phyloP scores from a whole-genome alignment of 345 rosid genomes.

The Noccaea bulbosa region DNA sequence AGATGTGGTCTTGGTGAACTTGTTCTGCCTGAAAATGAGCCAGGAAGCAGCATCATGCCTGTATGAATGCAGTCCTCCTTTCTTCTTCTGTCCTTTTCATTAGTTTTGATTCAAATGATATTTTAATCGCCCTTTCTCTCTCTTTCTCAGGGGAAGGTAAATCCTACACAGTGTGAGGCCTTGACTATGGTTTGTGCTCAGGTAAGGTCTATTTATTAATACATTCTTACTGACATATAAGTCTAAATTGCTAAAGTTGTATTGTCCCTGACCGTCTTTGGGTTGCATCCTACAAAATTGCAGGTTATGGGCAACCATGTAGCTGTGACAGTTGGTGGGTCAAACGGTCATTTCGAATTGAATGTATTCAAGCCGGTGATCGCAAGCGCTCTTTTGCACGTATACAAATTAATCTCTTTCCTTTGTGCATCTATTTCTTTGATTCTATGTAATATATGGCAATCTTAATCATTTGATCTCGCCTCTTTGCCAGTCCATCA shows the following conservation, averaged over 20 bases:
- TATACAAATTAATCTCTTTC: slow-evolving; percentile 38
- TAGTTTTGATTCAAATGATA: slow-evolving; percentile 8
- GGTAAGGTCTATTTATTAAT: slow-evolving; percentile 51
- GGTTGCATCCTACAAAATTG: slow-evolving; percentile 28
- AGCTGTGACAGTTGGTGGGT: slow-evolving; percentile 87
- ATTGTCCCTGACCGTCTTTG: slow-evolving; percentile 14
- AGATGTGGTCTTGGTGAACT: slow-evolving; percentile 99
- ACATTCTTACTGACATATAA: slow-evolving; percentile 27
- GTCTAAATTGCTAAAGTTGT: background rate
- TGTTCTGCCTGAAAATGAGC: slow-evolving; percentile 98
- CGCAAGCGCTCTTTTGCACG: slow-evolving; percentile 86
- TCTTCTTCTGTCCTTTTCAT: slow-evolving; percentile 23
- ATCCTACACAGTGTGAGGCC: slow-evolving; percentile 99
- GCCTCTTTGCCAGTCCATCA: slow-evolving; percentile 59
- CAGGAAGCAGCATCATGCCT: slow-evolving; percentile 99
- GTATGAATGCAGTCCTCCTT: slow-evolving; percentile 49
- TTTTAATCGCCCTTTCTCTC: slow-evolving; percentile 35
- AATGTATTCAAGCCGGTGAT: slow-evolving; percentile 98
- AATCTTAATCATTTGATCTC: slow-evolving; percentile 13
- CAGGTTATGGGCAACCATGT: slow-evolving; percentile 98
- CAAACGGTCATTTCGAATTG: slow-evolving; percentile 94
- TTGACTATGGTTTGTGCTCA: slow-evolving; percentile 98
- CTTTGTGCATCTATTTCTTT: background rate
- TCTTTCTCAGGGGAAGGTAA: slow-evolving; percentile 87
- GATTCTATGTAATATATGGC: background rate